A percentile compares a stretch with the other conserved stretches of the same genome.
These are phyloP conservation scores for Usnea hakonensis DNA, from an alignment of 495 filamentous ascomycete species.

Conservation along the genomic window DNA sequence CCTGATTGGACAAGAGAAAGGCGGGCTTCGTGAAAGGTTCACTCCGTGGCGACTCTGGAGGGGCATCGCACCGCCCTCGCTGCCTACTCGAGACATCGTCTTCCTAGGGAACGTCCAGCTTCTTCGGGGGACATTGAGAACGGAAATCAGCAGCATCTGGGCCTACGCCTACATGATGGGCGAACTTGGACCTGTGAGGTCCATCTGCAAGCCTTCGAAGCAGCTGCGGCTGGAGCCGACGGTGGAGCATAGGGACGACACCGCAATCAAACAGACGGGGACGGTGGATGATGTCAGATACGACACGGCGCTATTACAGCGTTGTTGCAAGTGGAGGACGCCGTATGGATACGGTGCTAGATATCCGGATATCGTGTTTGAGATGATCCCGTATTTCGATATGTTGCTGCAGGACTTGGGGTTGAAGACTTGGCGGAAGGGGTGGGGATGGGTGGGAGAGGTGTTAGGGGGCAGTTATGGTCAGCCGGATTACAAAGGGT, in stretches of 20 bases:
- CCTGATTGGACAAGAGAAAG: background rate
- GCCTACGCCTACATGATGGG: conserved; percentile 17
- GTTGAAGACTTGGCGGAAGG: conserved; percentile 38
- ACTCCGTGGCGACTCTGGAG: conserved; percentile 19
- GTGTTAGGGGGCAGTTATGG: conserved; percentile 39
- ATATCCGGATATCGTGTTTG: conserved; percentile 68
- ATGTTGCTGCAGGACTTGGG: conserved; percentile 61
- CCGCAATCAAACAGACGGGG: background rate
- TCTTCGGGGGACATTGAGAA: background rate
- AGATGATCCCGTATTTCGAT: conserved; percentile 71
- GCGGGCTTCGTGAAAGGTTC: background rate
- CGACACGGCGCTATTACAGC: conserved; percentile 56
- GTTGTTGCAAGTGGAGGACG: conserved; percentile 64
- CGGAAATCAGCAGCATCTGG: conserved; percentile 17
- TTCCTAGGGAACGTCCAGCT: conserved; percentile 14
- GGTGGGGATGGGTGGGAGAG: conserved; percentile 38
- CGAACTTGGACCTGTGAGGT: conserved; percentile 1
- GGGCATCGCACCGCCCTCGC: conserved; percentile 17
- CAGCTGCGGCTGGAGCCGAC: background rate
- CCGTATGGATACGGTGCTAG: conserved; percentile 55
- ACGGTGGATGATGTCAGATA: conserved; percentile 29
- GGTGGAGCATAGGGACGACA: background rate
- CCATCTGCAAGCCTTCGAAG: background rate
- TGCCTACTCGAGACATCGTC: conserved; percentile 10
- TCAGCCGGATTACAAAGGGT: conserved; percentile 50